Evolutionary conservation across 352 stramenopile species (phyloP).

Genomic region (Blastocystis sp.): DNA sequence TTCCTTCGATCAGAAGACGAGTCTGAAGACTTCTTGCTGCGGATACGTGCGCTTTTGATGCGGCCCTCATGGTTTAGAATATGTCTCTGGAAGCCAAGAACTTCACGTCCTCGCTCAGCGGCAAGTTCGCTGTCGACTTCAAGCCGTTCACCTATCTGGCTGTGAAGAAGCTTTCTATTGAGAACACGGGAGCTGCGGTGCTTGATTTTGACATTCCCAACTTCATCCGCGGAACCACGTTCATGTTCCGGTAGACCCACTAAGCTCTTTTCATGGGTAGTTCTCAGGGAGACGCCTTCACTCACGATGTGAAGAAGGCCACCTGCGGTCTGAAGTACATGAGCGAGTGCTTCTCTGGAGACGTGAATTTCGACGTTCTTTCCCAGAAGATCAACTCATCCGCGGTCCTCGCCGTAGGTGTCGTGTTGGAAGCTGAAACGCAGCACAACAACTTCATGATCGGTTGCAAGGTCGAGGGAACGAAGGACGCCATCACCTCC

Average conservation of each 20-base stretch:
- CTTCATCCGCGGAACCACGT: background rate
- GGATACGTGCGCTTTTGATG: background rate
- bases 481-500: background rate
- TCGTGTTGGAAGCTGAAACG: background rate
- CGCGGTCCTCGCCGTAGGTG: background rate
- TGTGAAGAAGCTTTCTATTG: slow-evolving; percentile 38
- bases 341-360: background rate
- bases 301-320: background rate
- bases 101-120: background rate
- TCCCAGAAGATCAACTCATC: slow-evolving; percentile 4
- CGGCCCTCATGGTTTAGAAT: background rate
- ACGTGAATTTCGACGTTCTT: slow-evolving; percentile 7
- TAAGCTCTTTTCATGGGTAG: background rate
- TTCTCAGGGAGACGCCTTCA: slow-evolving; percentile 10
- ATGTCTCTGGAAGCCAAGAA: slow-evolving; percentile 49
- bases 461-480: background rate
- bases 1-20: slow-evolving; percentile 52
- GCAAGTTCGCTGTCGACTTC: slow-evolving; percentile 39
- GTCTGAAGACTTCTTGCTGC: background rate
- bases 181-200: slow-evolving; percentile 9
- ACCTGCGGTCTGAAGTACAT: slow-evolving; percentile 38
- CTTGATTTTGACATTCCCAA: slow-evolving; percentile 42
- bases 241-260: slow-evolving; percentile 30
- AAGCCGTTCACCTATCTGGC: slow-evolving; percentile 30
- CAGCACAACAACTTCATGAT: background rate